These are phyloP conservation scores for Coemansia sp. DNA, from an alignment of 192 early-diverging fungal species.

Conservation along the genomic window DNA sequence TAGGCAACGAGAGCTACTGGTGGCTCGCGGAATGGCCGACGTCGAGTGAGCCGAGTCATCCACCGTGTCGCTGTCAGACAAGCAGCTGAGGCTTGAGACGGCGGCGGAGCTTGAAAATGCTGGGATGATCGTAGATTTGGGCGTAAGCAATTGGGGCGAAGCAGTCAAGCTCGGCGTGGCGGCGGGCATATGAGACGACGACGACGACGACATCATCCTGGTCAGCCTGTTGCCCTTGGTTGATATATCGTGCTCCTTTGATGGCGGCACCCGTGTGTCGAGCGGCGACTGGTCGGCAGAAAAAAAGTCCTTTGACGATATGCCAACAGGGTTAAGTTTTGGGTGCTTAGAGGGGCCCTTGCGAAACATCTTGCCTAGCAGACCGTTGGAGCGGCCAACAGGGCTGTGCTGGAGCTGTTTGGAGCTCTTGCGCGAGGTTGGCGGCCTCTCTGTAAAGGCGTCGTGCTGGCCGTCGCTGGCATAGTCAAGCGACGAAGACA, in stretches of 20 bases:
- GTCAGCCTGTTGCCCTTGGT: constrained; percentile 29
- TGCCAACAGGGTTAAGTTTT: constrained; percentile 48
- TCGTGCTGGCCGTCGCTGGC: not conserved
- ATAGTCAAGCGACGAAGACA: constrained; percentile 21
- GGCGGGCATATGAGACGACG: constrained; percentile 7
- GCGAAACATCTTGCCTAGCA: constrained; percentile 52
- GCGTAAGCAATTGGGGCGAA: constrained; percentile 25
- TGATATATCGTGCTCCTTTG: constrained; percentile 5
- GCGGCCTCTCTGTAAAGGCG: not conserved
- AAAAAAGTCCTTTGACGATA: constrained; percentile 53
- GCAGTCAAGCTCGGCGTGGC: constrained; percentile 6
- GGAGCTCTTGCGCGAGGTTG: not conserved
- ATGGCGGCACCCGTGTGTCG: constrained; percentile 1
- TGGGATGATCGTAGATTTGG: constrained; percentile 19
- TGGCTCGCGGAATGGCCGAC: not conserved
- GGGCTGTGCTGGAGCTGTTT: constrained; percentile 21
- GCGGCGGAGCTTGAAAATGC: constrained; percentile 19
- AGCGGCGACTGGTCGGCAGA: constrained; percentile 21
- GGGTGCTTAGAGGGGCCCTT: constrained; percentile 46
- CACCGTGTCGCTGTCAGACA: constrained; percentile 22
- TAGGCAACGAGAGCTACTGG: not conserved
- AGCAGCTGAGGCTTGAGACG: constrained; percentile 7
- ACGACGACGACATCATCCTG: constrained; percentile 31
- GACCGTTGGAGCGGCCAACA: constrained; percentile 23
- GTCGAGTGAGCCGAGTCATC: not conserved